Base-by-base conservation (phyloP, 2,329 filamentous ascomycete species). In the Sporothrix schenckii region DNA sequence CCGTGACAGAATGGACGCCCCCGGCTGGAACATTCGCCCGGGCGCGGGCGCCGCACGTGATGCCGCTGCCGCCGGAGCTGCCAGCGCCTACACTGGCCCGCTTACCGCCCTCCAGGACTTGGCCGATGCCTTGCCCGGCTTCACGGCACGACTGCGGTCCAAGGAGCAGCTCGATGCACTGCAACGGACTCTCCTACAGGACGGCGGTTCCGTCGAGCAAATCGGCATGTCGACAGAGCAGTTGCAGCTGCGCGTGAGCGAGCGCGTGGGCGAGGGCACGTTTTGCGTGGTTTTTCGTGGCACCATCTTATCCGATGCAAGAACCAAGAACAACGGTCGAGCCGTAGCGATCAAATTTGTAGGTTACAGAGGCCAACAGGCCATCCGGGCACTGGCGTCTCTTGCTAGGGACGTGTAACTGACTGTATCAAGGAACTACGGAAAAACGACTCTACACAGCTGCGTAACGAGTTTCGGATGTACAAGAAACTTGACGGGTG, bases 141-240 rank as follows among this genome's bases (percentile, higher is more conserved):
- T 72, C 19, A 9, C 34, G 14, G 16, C 21, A 7, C 63, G 67
- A 2, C 76, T 97, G 91, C n/a, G 98, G 82, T 1, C 89, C 89
- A n/a, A 93, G 88, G 78, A 98, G 97, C 2, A 97, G 84, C 77
- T 98, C 93, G 19, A 97, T 88, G 27, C 98, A 82, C 0, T 94
- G 94, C 73, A 74, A 67, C 66, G 34, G 14, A 10, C 16, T 1
- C 68, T 74, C 1, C 24, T 30, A 7, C 44, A 70, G 13, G 49
- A 41, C 34, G 69, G 68, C 3, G 72, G 71, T 13, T 49, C 66
- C 1, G 16, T 72, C 21, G 68, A 73, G 34, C 39, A 47, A 19
- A 70, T 70, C 4, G 69, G 70, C 54, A 56, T 30, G 10, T 13
- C 61, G 0, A 65, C 50, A 5, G 73, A 74, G n/a, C 49, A 66